Evolutionary conservation across 2,329 filamentous ascomycete genomes (phyloP).

Genomic region (Alternaria novae-zelandiae): DNA sequence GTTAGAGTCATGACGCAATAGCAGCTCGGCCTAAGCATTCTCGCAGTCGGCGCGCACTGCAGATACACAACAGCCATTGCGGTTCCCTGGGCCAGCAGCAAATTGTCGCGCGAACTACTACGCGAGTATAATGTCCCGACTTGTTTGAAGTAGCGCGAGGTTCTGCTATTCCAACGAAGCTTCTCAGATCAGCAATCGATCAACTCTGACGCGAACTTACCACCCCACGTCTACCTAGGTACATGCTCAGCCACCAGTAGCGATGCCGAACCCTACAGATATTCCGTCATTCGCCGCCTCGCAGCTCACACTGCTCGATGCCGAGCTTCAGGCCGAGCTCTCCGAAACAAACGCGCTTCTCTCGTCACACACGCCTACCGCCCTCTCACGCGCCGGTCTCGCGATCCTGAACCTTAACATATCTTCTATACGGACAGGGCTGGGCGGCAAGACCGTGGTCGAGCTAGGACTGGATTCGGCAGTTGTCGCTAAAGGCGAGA

Average conservation of each 20-base stretch:
- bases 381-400: conserved; percentile 77
- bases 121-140: background rate
- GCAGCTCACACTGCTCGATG: conserved; percentile 73
- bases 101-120: background rate
- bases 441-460: conserved; percentile 88
- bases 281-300: conserved; percentile 72
- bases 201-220: background rate
- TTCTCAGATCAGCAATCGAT: background rate
- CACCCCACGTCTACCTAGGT: background rate
- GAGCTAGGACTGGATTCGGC: conserved; percentile 80
- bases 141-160: background rate
- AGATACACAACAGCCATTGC: background rate
- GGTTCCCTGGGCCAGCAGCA: background rate
- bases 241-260: background rate
- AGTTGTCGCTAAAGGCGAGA: conserved; percentile 55
- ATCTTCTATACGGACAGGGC: conserved; percentile 79
- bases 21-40: background rate
- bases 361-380: conserved; percentile 69
- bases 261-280: conserved; percentile 52
- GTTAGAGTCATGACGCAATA: background rate
- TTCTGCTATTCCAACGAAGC: background rate
- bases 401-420: conserved; percentile 79
- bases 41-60: background rate
- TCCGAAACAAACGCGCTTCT: conserved; percentile 72
- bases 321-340: conserved; percentile 75